phyloP scores from a whole-genome alignment of 2,329 filamentous ascomycete genomes.

The Remersonia thermophila region DNA sequence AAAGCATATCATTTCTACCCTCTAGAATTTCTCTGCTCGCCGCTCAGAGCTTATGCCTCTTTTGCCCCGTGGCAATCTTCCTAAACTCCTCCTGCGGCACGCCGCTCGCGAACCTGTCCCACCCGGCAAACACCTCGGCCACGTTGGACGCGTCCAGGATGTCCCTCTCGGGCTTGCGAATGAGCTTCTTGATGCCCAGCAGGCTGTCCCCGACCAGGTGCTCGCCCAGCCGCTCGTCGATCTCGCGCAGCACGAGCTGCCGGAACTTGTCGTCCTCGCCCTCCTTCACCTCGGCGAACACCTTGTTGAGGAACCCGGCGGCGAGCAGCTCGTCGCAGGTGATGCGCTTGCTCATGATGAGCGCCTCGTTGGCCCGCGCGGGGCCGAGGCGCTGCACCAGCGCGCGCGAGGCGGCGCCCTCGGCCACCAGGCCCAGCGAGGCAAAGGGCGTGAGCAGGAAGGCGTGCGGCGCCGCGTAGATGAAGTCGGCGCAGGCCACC shows the following conservation, averaged over 20 bases:
- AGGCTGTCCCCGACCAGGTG: conserved; percentile 73
- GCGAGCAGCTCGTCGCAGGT: conserved; percentile 58
- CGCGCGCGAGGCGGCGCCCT: conserved; percentile 68
- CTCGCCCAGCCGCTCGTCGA: conserved; percentile 65
- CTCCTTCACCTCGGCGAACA: conserved; percentile 47
- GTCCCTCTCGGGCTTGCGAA: conserved; percentile 61
- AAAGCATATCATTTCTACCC: no score
- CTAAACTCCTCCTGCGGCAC: conserved; percentile 81
- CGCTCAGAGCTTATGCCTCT: conserved; percentile 77
- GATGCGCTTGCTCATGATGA: conserved; percentile 80
- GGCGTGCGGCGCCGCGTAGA: conserved; percentile 70
- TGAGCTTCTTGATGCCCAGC: conserved; percentile 72
- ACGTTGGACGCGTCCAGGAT: conserved; percentile 65
- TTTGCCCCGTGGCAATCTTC: conserved; percentile 75
- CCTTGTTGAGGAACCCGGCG: conserved; percentile 74
- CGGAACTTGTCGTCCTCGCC: conserved; percentile 60
- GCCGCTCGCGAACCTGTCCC: conserved; percentile 68
- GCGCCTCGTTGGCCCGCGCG: conserved; percentile 75
- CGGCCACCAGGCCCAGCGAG: conserved; percentile 77
- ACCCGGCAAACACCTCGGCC: conserved; percentile 71
- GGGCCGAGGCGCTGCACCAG: conserved; percentile 73
- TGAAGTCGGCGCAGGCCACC: conserved; percentile 75
- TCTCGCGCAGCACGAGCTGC: conserved; percentile 59
- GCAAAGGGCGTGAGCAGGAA: conserved; percentile 89
- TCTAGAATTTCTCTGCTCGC: no score